phyloP scores from a whole-genome alignment of 2,329 filamentous ascomycete species.

The Monilinia fructicola region DNA sequence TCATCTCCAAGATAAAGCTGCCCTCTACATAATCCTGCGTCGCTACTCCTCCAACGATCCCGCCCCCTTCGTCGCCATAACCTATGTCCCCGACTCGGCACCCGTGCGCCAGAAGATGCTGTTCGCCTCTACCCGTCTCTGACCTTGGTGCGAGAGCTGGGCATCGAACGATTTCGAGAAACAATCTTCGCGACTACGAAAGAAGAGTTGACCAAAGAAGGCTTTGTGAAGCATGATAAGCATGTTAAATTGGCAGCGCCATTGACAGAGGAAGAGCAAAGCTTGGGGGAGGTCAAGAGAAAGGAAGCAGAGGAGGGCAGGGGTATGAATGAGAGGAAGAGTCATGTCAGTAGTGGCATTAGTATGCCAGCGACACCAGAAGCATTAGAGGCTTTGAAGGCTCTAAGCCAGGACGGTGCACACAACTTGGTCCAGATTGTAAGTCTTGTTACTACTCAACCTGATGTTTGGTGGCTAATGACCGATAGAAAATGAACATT shows the following conservation, averaged over 20 bases:
- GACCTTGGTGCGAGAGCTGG: conserved; percentile 73
- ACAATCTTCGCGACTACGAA: conserved; percentile 70
- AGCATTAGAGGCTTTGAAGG: conserved; percentile 63
- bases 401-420: conserved; percentile 52
- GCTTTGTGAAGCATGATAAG: conserved; percentile 71
- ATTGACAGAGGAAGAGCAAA: conserved; percentile 75
- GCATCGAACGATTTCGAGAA: conserved; percentile 75
- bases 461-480: conserved; percentile 1
- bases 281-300: conserved; percentile 68
- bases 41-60: conserved; percentile 56
- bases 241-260: conserved; percentile 66
- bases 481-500: conserved; percentile 66
- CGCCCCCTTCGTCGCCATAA: conserved; percentile 62
- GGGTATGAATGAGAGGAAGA: conserved; percentile 60
- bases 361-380: conserved; percentile 56
- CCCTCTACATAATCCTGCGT: conserved; percentile 74
- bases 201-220: conserved; percentile 65
- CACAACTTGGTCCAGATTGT: conserved; percentile 64
- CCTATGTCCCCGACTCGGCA: conserved; percentile 76
- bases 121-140: conserved; percentile 76
- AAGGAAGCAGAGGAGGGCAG: conserved; percentile 72
- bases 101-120: conserved; percentile 85
- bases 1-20: conserved; percentile 63
- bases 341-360: conserved; percentile 47
- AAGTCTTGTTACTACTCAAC: conserved; percentile 37